A percentile compares a stretch with the other conserved stretches of the same genome.
Conservation (phyloP, 441 rosid species). For the Flueggea neowawraea region DNA sequence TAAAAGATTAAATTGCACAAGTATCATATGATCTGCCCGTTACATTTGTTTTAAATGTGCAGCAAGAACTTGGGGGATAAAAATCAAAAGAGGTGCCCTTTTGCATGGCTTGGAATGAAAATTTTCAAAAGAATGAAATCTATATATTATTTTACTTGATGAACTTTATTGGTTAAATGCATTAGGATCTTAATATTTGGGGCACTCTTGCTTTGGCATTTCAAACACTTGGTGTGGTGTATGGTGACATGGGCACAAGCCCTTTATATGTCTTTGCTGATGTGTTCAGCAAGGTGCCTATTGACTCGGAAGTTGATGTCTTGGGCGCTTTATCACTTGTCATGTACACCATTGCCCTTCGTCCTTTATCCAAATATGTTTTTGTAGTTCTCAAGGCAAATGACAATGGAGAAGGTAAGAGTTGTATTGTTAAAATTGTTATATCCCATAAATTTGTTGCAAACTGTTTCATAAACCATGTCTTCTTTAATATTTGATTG, state of each 20-base stretch:
- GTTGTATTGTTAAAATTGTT: not conserved
- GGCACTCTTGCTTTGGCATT: conserved; percentile 73
- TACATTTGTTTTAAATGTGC: not conserved
- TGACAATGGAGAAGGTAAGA: conserved; percentile 91
- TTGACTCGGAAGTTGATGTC: conserved; percentile 76
- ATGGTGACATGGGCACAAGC: conserved; percentile 97
- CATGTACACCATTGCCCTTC: conserved; percentile 85
- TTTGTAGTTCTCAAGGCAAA: conserved; percentile 97
- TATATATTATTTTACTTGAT: conserved; percentile 3
- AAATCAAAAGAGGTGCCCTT: not conserved
- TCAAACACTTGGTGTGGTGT: conserved; percentile 96
- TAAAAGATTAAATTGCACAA: no score
- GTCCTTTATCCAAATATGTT: conserved; percentile 86
- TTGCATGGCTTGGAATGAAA: not conserved
- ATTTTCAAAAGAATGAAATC: not conserved
- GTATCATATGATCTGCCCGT: not conserved
- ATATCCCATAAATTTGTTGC: not conserved
- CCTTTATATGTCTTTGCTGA: conserved; percentile 91
- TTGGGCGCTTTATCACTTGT: conserved; percentile 93
- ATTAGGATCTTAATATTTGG: conserved; percentile 70
- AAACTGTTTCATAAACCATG: not conserved
- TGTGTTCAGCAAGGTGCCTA: conserved; percentile 88
- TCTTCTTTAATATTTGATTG: conserved; percentile 18
- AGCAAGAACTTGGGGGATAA: not conserved
- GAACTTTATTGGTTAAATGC: conserved; percentile 18